phyloP scores from a whole-genome alignment of 768 basidiomycete genomes.

The Mycena sanguinolenta region DNA sequence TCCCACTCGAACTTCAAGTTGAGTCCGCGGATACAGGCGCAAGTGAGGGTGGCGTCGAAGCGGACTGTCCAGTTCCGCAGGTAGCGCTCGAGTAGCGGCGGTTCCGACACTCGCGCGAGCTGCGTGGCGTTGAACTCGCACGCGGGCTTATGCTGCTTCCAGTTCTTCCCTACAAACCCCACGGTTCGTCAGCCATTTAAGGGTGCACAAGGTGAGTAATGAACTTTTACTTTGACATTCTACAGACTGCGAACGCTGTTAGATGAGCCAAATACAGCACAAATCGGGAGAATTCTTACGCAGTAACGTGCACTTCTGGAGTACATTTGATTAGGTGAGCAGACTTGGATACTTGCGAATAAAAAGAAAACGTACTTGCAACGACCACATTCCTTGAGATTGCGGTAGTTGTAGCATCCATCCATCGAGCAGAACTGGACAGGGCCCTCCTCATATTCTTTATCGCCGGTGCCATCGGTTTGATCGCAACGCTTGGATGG shows the following conservation, averaged over 20 bases:
- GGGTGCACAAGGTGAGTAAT: too few relatives aligned
- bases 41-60: slow-evolving; percentile 15
- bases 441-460: slow-evolving; percentile 4
- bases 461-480: slow-evolving; percentile 9
- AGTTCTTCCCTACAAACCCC: slow-evolving; percentile 4
- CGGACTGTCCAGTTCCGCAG: slow-evolving; percentile 18
- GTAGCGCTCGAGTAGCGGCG: slow-evolving; percentile 11
- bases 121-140: slow-evolving; percentile 8
- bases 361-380: slow-evolving; percentile 10
- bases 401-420: slow-evolving; percentile 3
- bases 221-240: slow-evolving; percentile 2
- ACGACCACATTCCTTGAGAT: slow-evolving; percentile 9
- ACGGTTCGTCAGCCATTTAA: too few relatives aligned
- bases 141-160: slow-evolving; percentile 26
- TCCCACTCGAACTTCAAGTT: slow-evolving; percentile 22
- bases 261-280: background rate
- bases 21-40: slow-evolving; percentile 17
- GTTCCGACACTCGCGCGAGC: background rate
- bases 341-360: background rate
- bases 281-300: background rate
- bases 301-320: background rate
- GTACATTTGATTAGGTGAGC: background rate
- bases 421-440: slow-evolving; percentile 14
- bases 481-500: background rate
- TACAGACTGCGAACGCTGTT: background rate